A percentile compares a stretch with the other conserved stretches of the same genome.
phyloP scores from a whole-genome alignment of 2,329 filamentous ascomycete species.

The Tolypocladium guangdongense region DNA sequence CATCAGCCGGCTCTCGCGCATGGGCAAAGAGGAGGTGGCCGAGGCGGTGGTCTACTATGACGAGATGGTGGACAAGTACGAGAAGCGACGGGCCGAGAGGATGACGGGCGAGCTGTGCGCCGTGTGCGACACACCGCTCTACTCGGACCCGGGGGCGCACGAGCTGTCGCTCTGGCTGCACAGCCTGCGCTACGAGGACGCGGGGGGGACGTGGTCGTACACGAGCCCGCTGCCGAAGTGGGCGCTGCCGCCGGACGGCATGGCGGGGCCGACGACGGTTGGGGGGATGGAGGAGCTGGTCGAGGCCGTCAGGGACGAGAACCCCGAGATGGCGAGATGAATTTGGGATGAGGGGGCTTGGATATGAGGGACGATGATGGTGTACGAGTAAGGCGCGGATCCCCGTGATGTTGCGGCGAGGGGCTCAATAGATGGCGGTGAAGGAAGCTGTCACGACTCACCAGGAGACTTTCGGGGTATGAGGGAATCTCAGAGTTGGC shows the following conservation, averaged over 20 bases:
- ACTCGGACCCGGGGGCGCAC: constrained; percentile 82
- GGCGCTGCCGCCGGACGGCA: constrained; percentile 70
- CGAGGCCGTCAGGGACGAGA: constrained; percentile 37
- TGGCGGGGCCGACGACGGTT: constrained; percentile 60
- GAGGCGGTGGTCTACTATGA: constrained; percentile 90
- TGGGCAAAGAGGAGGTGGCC: constrained; percentile 90
- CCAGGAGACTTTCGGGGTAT: not conserved
- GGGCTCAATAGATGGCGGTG: not conserved
- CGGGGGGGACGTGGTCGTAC: constrained; percentile 76
- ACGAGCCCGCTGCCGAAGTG: constrained; percentile 74
- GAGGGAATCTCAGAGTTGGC: no score
- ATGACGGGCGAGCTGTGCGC: constrained; percentile 79
- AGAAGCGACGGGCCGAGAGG: constrained; percentile 84
- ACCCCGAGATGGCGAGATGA: constrained; percentile 25
- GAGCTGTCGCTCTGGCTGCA: constrained; percentile 92
- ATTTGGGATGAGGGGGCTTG: no score
- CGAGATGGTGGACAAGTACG: constrained; percentile 82
- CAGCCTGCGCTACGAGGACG: constrained; percentile 79
- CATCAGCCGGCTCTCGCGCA: constrained; percentile 70
- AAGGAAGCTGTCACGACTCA: not conserved
- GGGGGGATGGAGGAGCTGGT: constrained; percentile 49
- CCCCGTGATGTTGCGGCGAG: no score
- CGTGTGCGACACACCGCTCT: constrained; percentile 76
- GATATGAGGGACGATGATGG: no score
- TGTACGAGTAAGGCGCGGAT: no score